Evolutionary conservation across 768 basidiomycete genomes (phyloP), one percentile per base, ranked within the genome.

Genomic region (Candolleomyces eurysporus): DNA sequence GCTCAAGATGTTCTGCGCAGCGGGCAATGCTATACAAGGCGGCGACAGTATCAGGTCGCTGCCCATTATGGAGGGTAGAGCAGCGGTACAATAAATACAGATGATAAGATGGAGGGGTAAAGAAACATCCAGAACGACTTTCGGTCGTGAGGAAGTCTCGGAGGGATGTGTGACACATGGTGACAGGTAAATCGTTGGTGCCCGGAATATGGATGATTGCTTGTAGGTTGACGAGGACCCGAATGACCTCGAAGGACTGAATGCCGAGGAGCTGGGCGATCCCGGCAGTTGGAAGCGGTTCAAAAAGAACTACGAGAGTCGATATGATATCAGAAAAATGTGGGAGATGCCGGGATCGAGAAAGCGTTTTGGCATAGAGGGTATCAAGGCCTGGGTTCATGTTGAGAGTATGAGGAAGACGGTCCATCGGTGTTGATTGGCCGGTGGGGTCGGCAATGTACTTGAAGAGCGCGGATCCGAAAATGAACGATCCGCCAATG

Each of bases 401-500:
- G 9, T 53, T 21, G 10, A 53, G 52, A 1, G 52, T 32, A 36
- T 32, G 52, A 21, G 19, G 52, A 31, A 53, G 30, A 9, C 52
- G 52, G 8, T 39, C 30, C 52, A 53, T 53, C 14, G 52, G 52
- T 4, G 52, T 53, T 16, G 36, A 32, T 0, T 14, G 7, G 52
- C 32, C 52, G 26, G 19, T 32, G 5, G 13, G 26, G 9, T 53
- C 52, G 5, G 32, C 30, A 9, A 53, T 19, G 13, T 10, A 17
- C 30, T 53, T 53, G 30, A 36, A 8, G 31, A 53, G 9, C 4
- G 52, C 36, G 13, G 52, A 22, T 14, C n/a, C 14, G 52, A 53
- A 53, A 17, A 53, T 91, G 52, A 31, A 53, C 16, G 52, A 53
- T 3, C 52, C 26, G 4, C 30, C 52, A 14, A 36, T 53, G 36